Conservation (phyloP, 2,329 filamentous ascomycete genomes). For the Penicillium sp. region DNA sequence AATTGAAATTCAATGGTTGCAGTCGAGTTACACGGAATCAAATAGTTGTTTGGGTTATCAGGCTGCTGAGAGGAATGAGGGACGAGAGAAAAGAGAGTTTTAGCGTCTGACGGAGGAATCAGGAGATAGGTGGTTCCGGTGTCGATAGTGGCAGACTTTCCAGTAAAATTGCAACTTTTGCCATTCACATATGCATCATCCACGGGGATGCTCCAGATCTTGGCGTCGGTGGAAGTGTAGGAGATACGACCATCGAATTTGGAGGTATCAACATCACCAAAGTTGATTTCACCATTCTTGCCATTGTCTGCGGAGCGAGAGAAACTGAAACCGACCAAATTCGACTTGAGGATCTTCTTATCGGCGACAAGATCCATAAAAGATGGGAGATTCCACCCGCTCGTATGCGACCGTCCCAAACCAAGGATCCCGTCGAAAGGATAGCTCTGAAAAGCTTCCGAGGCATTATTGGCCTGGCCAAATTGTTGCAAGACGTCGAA, state of each 20-base stretch:
- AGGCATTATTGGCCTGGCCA: constrained; percentile 70
- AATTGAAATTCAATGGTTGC: constrained; percentile 65
- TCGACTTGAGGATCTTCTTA: constrained; percentile 59
- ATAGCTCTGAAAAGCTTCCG: constrained; percentile 71
- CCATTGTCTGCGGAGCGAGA: constrained; percentile 63
- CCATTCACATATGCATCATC: constrained; percentile 65
- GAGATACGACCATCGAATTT: constrained; percentile 68
- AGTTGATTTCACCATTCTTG: constrained; percentile 73
- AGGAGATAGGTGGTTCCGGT: constrained; percentile 81
- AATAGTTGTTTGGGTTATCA: constrained; percentile 58
- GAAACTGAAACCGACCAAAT: constrained; percentile 70
- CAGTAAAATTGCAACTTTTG: constrained; percentile 53
- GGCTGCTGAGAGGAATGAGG: constrained; percentile 56
- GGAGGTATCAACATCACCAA: constrained; percentile 67
- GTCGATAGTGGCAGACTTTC: constrained; percentile 70
- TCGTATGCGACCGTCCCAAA: constrained; percentile 62
- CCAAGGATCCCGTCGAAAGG: constrained; percentile 88
- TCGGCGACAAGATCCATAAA: constrained; percentile 64
- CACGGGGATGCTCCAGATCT: constrained; percentile 72
- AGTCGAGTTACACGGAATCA: constrained; percentile 69
- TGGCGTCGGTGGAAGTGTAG: constrained; percentile 59
- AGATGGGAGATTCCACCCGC: constrained; percentile 55
- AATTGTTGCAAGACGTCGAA: constrained; percentile 66
- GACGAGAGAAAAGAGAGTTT: constrained; percentile 66
- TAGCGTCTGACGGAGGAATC: constrained; percentile 65